phyloP scores from a whole-genome alignment of 2,329 filamentous ascomycete genomes.

The Aspergillus pseudotamarii region DNA sequence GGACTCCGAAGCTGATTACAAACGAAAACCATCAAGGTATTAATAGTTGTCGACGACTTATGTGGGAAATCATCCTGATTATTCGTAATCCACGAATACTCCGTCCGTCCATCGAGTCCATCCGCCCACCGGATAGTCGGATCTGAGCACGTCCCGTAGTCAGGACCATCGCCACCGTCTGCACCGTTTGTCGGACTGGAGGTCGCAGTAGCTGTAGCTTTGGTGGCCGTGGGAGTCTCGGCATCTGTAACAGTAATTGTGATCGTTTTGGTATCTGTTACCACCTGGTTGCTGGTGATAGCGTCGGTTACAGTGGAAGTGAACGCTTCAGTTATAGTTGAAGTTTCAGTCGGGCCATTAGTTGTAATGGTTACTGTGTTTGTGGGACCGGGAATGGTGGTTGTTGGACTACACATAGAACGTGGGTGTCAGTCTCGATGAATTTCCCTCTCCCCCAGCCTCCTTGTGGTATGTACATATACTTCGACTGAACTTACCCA shows the following conservation, averaged over 20 bases:
- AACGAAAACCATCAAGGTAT: slow-evolving; percentile 13
- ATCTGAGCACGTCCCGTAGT: slow-evolving; percentile 8
- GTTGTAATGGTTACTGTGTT: not conserved
- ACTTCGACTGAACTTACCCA: not conserved
- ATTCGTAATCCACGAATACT: slow-evolving; percentile 16
- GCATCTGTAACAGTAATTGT: not conserved
- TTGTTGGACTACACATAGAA: not conserved
- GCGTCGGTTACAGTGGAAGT: not conserved
- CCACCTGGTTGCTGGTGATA: not conserved
- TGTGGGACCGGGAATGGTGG: not conserved
- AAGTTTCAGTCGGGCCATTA: not conserved
- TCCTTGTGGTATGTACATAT: too few species aligned
- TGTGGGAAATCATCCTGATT: slow-evolving; percentile 20
- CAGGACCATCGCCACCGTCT: not conserved
- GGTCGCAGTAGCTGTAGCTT: slow-evolving; percentile 24
- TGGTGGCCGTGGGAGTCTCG: slow-evolving; percentile 23
- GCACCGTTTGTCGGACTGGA: not conserved
- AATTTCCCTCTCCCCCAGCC: too few species aligned
- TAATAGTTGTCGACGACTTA: slow-evolving; percentile 14
- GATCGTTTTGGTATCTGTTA: not conserved
- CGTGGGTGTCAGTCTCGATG: not conserved
- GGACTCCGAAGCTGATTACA: slow-evolving; percentile 23
- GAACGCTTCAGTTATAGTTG: not conserved
- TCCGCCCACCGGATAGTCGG: slow-evolving; percentile 9
- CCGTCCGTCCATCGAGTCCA: slow-evolving; percentile 12